phyloP scores from a whole-genome alignment of 129 eudicot genomes.

The Artemisia annua region DNA sequence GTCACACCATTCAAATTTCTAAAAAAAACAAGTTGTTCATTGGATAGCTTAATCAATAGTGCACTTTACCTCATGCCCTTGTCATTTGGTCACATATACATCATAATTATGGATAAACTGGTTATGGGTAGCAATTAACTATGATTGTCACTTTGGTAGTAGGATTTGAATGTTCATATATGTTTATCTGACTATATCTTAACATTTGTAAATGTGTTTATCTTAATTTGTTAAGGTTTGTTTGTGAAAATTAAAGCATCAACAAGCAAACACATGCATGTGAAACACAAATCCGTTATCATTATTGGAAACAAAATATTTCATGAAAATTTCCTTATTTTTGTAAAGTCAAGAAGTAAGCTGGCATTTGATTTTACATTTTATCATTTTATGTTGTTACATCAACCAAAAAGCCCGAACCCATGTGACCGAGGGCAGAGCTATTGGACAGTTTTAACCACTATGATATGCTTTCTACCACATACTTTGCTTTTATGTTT shows the following conservation, averaged over 20 bases:
- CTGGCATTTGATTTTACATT: slow-evolving; percentile 6
- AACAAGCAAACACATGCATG: slow-evolving; percentile 19
- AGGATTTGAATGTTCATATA: not conserved
- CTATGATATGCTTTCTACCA: slow-evolving; percentile 18
- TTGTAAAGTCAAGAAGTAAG: slow-evolving; percentile 10
- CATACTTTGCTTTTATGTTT: not conserved
- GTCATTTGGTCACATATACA: slow-evolving; percentile 34
- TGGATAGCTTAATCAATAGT: slow-evolving; percentile 20
- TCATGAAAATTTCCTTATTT: slow-evolving; percentile 16
- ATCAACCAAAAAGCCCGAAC: slow-evolving; percentile 20
- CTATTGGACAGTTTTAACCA: slow-evolving; percentile 16
- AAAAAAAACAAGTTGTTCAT: slow-evolving; percentile 25
- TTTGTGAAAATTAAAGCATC: not conserved
- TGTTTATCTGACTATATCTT: not conserved
- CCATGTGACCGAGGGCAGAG: slow-evolving; percentile 23
- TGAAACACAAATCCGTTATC: slow-evolving; percentile 1
- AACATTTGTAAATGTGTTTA: not conserved
- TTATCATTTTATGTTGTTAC: slow-evolving; percentile 17
- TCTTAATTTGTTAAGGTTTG: not conserved
- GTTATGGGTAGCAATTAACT: not conserved
- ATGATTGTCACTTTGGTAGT: not conserved
- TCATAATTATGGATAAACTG: not conserved
- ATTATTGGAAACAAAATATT: slow-evolving; percentile 8
- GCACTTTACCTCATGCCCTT: slow-evolving; percentile 44
- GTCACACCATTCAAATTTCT: slow-evolving; percentile 33